Conservation (phyloP, 129 eudicot genomes). For the Arctium minus region DNA sequence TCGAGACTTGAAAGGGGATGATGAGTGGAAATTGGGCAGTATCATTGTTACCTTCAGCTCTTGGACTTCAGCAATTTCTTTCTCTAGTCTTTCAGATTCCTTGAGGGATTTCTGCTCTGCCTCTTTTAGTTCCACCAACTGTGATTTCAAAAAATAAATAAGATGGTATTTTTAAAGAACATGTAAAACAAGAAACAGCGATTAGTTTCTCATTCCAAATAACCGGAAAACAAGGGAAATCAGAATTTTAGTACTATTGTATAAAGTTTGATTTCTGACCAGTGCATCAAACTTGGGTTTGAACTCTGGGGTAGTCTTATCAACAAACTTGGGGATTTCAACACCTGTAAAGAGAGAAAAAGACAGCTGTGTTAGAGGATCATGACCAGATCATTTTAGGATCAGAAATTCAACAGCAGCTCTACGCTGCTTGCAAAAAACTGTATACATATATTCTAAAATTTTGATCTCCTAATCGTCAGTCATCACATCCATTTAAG, state of each 20-base stretch:
- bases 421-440: not conserved
- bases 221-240: not conserved
- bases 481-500: too few species aligned
- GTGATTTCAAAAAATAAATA: conserved; percentile 11
- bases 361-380: not conserved
- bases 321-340: conserved; percentile 87
- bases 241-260: not conserved
- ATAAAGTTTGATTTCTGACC: conserved; percentile 38
- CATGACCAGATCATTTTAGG: not conserved
- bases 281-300: conserved; percentile 84
- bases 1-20: not conserved
- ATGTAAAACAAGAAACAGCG: not conserved
- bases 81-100: conserved; percentile 93
- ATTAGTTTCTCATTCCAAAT: not conserved
- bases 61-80: conserved; percentile 87
- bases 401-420: not conserved
- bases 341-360: conserved; percentile 39
- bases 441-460: not conserved
- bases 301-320: conserved; percentile 76
- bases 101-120: conserved; percentile 78
- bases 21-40: not conserved
- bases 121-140: conserved; percentile 95
- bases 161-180: not conserved
- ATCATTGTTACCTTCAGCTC: conserved; percentile 67
- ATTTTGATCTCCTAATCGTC: not conserved